Evolutionary conservation across 768 basidiomycete species (phyloP), one percentile per base, ranked within the genome.

Genomic region (Boletus barrowsii): DNA sequence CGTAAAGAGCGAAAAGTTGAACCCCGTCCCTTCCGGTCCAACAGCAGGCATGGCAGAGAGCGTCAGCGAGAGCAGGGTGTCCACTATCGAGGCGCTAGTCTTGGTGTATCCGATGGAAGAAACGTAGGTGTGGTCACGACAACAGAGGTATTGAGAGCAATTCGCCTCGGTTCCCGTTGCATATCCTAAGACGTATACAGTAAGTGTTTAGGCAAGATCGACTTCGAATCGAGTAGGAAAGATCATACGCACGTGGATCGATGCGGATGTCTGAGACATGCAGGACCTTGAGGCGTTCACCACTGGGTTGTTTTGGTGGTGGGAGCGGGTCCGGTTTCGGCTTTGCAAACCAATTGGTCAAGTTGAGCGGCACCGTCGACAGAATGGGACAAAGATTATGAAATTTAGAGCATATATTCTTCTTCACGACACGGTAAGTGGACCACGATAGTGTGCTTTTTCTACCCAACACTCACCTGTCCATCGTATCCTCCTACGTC

Each of bases 121-220:
- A 10, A 10, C 4, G 10, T 73, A 69, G 17, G 69, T 73, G 54
- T 80, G 77, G 13, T 68, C 60, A 24, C 86, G 76, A 63, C 87
- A 89, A 68, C 87, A 90, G 17, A 80, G 65, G 30, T 77, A 79
- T 29, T 76, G 70, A 18, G 80, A 80, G 65, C 87, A 88, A 62
- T 86, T 85, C 1, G 80, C 84, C 69, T 88, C 85, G 8, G 83
- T 66, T 14, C 83, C 82, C 18, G 79, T 87, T 9, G 82, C 74
- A 51, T 82, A 87, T 18, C 86, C 83, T 35, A 14, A 35, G 10
- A 47, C 15, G 50, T 3, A 40, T 40, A 26, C 3, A 52, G 42
- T 49, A 3, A 40, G 37, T 37, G 7, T 32, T 17, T 24, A 41
- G 37, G 29, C 29, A 29, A 29, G 29, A 29, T 29, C 13, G 14